Percentiles rank a stretch among this genome's conserved stretches.
Evolutionary conservation across 371 early-diverging fungal genomes (phyloP).

Genomic region (Rhizomucor miehei): DNA sequence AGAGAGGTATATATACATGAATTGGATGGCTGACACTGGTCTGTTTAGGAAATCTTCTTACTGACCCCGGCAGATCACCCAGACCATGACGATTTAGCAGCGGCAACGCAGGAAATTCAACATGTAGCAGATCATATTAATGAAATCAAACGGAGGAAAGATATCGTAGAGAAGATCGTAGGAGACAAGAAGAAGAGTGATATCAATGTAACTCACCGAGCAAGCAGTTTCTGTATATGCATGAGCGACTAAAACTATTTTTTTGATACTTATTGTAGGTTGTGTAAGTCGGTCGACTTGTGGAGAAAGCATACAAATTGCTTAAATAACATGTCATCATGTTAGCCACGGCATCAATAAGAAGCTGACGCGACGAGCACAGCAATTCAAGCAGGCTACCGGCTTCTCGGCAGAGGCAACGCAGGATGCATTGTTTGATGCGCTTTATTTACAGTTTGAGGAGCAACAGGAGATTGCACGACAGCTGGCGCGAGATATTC

Average conservation of each 20-base stretch:
- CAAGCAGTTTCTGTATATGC: not conserved
- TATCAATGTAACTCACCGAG: slow-evolving; percentile 46
- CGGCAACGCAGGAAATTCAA: slow-evolving; percentile 56
- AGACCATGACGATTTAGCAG: slow-evolving; percentile 53
- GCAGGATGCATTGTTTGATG: slow-evolving; percentile 58
- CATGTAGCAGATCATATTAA: slow-evolving; percentile 82
- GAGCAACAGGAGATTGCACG: slow-evolving; percentile 52
- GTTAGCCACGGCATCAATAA: slow-evolving; percentile 74
- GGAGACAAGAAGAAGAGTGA: slow-evolving; percentile 66
- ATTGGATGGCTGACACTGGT: not conserved
- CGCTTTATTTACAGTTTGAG: slow-evolving; percentile 58
- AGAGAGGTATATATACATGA: slow-evolving; percentile 29
- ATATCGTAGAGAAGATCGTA: slow-evolving; percentile 83
- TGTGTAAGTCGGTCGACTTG: slow-evolving; percentile 30
- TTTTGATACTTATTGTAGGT: slow-evolving; percentile 19
- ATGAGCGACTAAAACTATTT: not conserved
- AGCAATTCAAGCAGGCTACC: slow-evolving; percentile 29
- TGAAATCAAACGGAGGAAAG: slow-evolving; percentile 82
- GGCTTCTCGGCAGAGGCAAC: slow-evolving; percentile 44
- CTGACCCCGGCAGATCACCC: slow-evolving; percentile 58
- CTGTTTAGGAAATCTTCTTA: slow-evolving; percentile 58
- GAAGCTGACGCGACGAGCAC: slow-evolving; percentile 55
- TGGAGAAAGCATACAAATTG: not conserved
- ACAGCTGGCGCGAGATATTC: slow-evolving; percentile 52
- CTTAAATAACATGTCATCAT: not conserved